A percentile compares a stretch with the other conserved stretches of the same genome.
Evolutionary conservation across 768 basidiomycete species (phyloP).

Genomic region (Artomyces pyxidatus): DNA sequence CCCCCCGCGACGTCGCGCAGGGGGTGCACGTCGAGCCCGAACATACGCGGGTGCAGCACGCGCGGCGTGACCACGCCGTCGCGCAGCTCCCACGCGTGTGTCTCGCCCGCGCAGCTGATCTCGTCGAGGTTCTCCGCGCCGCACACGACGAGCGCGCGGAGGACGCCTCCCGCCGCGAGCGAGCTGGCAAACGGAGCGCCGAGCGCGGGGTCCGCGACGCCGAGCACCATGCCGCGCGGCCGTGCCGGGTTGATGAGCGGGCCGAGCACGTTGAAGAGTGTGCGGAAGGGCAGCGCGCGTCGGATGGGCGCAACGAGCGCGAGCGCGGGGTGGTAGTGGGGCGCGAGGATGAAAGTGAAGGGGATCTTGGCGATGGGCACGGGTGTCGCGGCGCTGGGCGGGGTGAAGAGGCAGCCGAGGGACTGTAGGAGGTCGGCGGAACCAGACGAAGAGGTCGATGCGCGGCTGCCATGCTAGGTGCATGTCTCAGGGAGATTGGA

Average conservation of each 20-base stretch:
- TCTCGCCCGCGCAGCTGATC: constrained; percentile 90
- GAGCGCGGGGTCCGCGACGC: constrained; percentile 76
- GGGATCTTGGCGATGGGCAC: constrained; percentile 54
- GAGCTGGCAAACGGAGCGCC: constrained; percentile 77
- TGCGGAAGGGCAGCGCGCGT: constrained; percentile 84
- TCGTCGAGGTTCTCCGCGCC: constrained; percentile 90
- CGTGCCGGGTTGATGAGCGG: constrained; percentile 89
- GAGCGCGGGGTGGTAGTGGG: constrained; percentile 86
- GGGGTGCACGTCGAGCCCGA: constrained; percentile 69
- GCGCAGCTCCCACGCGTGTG: constrained; percentile 74
- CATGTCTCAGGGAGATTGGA: neutral
- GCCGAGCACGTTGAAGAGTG: constrained; percentile 93
- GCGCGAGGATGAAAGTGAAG: constrained; percentile 90
- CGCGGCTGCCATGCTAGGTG: constrained; percentile 76
- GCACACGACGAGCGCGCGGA: constrained; percentile 87
- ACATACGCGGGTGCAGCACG: constrained; percentile 60
- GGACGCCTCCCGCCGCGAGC: constrained; percentile 63
- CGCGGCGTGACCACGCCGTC: constrained; percentile 57
- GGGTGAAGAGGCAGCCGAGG: constrained; percentile 67
- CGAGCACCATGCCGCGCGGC: constrained; percentile 85
- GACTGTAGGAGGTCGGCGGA: constrained; percentile 88
- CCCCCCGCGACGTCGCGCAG: constrained; percentile 65
- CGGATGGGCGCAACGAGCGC: constrained; percentile 78
- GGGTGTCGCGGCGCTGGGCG: constrained; percentile 53
- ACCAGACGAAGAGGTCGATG: constrained; percentile 91